Base-by-base conservation (phyloP, 768 basidiomycete genomes). In the Hysterangium stoloniferum region DNA sequence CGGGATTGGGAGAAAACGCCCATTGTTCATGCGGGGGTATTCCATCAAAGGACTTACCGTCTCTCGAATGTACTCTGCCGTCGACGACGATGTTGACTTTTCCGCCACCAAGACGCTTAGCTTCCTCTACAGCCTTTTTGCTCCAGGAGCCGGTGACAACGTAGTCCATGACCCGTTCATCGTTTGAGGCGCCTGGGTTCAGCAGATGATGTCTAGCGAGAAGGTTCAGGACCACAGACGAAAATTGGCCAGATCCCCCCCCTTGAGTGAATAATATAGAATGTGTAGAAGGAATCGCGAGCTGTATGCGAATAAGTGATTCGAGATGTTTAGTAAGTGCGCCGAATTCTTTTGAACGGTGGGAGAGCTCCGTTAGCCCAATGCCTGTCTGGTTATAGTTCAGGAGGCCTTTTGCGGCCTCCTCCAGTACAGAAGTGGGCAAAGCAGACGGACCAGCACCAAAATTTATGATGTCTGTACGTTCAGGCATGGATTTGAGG, bases 351-450 rank as follows among this genome's bases (percentile, higher is more conserved):
- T 87, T 80, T 34, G 92, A 92, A 57, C 96, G 86, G 66, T 99
- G 96, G 1, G 92, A 95, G 63, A 98, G 79, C 67, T 99, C 96
- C 36, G 91, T 87, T 63, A 99, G 81, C 37, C 96, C 96, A 54
- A 98, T 94, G 24, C 96, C 96, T 2, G 89, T 94, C 41, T 76
- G 76, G 50, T 84, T 72, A 67, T 91, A 97, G 73, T 98, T 86
- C 59, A 99, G 71, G n/a, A 98, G 74, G 13, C 86, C 91, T 54
- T 77, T 69, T 12, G 86, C 76, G 2, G 94, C 91, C 63, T 93
- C 80, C 58, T 82, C 68, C 47, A 99, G 79, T 27, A 97, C 90
- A 3, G 80, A 70, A n/a, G 81, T 75, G 13, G 96, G 96, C 35
- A 99, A 74, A 0, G 88, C 84, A 17, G 93, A 96, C 13, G 96